Base-by-base conservation (phyloP, 495 filamentous ascomycete genomes). In the Astrothelium macrocarpum region DNA sequence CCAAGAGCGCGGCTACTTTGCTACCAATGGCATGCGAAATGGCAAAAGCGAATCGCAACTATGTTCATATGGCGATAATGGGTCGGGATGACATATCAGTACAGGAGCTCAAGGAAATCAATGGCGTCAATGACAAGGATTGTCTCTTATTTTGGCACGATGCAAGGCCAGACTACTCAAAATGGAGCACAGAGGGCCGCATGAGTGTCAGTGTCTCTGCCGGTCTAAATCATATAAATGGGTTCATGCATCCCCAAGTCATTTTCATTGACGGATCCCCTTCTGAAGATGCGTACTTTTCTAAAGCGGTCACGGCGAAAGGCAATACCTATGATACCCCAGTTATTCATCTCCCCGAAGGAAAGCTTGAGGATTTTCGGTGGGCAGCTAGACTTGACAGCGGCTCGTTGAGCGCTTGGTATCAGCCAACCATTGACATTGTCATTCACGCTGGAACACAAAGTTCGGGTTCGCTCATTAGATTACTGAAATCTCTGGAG, bases 321-420 rank as follows among this genome's bases (percentile, higher is more conserved):
- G 71, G 77, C 0, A 70, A 72, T 18, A 73, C 73, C 2, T 71
- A 74, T 46, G 73, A 72, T 10, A 77, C 77, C 11, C 71, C 86
- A 25, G 61, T 91, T 32, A 85, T 96, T 31, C 84, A 85, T 64
- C 72, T 95, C n/a, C 87, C 90, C 4, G 71, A 75, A 49, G 77
- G 80, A 60, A 76, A 79, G 4, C 76, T 78, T 3, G 82, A 84
- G 49, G 80, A 80, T 56, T 73, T 95, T 32, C 79, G 82, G 71
- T 96, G 91, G 91, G 79, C 94, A 23, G 83, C 89, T 2, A 79
- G 83, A 60, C 75, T 96, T 39, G 88, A 93, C 67, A 85, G 85
- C 64, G 78, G 80, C 59, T 85, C 90, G 32, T 76, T 96, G 62
- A 78, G 74, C 72, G 89, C 80, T 31, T 96, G 90, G 90, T 85